A percentile compares a stretch with the other conserved stretches of the same genome.
Evolutionary conservation across 192 early-diverging fungal species (phyloP).

Genomic region (Paraglomus brasilianum): DNA sequence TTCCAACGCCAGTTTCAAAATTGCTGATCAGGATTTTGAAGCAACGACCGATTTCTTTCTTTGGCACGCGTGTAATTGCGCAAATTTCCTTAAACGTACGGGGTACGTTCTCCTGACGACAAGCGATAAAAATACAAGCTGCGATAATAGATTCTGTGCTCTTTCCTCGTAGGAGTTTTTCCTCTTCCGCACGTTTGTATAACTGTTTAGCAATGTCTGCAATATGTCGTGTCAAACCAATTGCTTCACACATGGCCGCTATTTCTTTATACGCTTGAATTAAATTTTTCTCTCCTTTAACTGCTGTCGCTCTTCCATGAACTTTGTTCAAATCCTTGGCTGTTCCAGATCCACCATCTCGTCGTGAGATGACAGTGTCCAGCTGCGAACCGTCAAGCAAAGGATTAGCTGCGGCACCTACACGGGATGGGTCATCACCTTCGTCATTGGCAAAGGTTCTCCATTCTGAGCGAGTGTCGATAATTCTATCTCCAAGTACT

Average conservation of each 20-base stretch:
- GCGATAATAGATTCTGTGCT: constrained; percentile 81
- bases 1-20: constrained; percentile 56
- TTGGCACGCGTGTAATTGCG: constrained; percentile 83
- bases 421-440: constrained; percentile 88
- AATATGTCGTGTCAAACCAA: constrained; percentile 73
- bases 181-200: constrained; percentile 83
- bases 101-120: constrained; percentile 75
- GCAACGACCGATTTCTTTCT: constrained; percentile 90
- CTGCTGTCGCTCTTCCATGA: constrained; percentile 67
- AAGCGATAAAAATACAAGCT: constrained; percentile 91
- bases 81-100: constrained; percentile 96
- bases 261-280: constrained; percentile 77
- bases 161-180: constrained; percentile 80
- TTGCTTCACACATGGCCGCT: constrained; percentile 73
- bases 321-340: constrained; percentile 70
- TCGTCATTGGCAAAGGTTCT: constrained; percentile 92
- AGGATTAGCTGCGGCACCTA: constrained; percentile 78
- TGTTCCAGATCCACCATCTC: constrained; percentile 73
- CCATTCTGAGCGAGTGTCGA: constrained; percentile 96
- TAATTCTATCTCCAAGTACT: constrained; percentile 83
- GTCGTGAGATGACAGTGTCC: constrained; percentile 78
- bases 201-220: constrained; percentile 81
- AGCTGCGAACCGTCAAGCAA: constrained; percentile 76
- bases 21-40: constrained; percentile 66
- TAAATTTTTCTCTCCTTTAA: constrained; percentile 74